These are phyloP conservation scores for Monosporascus sp. DNA, from an alignment of 2,329 filamentous ascomycete species.

Conservation along the genomic window DNA sequence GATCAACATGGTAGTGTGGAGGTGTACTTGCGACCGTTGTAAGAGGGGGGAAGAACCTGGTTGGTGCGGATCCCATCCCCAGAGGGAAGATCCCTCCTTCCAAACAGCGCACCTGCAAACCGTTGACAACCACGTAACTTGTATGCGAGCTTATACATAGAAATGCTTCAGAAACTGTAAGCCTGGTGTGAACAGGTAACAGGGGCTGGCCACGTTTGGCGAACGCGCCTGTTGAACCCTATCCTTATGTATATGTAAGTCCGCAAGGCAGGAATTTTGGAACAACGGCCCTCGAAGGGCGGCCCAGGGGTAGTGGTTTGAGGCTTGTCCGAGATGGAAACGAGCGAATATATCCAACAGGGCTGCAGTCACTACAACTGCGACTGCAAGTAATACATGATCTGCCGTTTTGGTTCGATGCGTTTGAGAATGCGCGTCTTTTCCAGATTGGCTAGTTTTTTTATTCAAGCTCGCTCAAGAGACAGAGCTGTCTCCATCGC, in stretches of 20 bases:
- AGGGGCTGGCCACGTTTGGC: background rate
- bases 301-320: background rate
- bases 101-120: background rate
- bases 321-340: background rate
- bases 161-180: background rate
- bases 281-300: background rate
- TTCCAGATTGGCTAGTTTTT: too few species aligned
- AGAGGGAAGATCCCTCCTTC: background rate
- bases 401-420: background rate
- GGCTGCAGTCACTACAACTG: too few species aligned
- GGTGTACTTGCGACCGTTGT: background rate
- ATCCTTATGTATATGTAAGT: background rate
- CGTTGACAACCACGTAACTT: background rate
- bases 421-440: background rate
- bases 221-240: background rate
- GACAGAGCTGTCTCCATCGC: too few species aligned
- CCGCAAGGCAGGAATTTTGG: background rate
- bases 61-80: background rate
- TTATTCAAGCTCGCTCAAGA: too few species aligned
- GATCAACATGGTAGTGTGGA: background rate
- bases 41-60: background rate
- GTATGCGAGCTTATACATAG: background rate
- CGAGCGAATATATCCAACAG: background rate
- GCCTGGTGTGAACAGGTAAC: background rate
- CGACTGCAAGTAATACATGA: too few species aligned